Conservation (phyloP, 495 filamentous ascomycete genomes). For the Viridothelium virens region DNA sequence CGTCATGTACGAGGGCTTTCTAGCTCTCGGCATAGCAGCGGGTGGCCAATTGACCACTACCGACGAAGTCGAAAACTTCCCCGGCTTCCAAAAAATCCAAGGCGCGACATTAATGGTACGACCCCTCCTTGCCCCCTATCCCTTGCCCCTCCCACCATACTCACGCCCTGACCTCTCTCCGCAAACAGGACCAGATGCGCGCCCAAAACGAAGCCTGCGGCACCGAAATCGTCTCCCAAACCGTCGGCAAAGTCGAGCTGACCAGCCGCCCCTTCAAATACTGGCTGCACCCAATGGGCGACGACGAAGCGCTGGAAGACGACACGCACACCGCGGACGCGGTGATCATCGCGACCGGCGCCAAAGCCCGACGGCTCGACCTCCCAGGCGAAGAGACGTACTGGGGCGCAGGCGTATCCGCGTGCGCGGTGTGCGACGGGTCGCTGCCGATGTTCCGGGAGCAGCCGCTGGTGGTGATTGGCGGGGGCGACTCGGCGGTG, state of each 20-base stretch:
- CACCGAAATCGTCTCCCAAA: slow-evolving; percentile 85
- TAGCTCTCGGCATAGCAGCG: slow-evolving; percentile 91
- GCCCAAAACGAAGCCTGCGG: slow-evolving; percentile 85
- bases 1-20: slow-evolving; percentile 93
- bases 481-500: slow-evolving; percentile 92
- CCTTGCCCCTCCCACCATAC: slow-evolving; percentile 14
- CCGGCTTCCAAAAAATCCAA: slow-evolving; percentile 83
- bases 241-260: slow-evolving; percentile 80
- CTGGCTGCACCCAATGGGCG: slow-evolving; percentile 71
- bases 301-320: slow-evolving; percentile 44
- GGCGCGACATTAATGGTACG: slow-evolving; percentile 75
- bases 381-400: slow-evolving; percentile 86
- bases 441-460: slow-evolving; percentile 95
- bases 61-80: slow-evolving; percentile 96
- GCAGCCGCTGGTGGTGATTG: slow-evolving; percentile 91
- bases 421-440: slow-evolving; percentile 96
- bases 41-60: slow-evolving; percentile 96
- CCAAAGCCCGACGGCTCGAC: slow-evolving; percentile 73
- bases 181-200: slow-evolving; percentile 71
- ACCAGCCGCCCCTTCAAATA: slow-evolving; percentile 82
- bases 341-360: slow-evolving; percentile 91
- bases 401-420: slow-evolving; percentile 95
- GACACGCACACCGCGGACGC: slow-evolving; percentile 71
- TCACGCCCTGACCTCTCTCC: not conserved
- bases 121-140: not conserved